Percentiles rank a stretch among this genome's conserved stretches.
Conservation (phyloP, 1,139 yeast genomes). For the Kodamaea plutei region DNA sequence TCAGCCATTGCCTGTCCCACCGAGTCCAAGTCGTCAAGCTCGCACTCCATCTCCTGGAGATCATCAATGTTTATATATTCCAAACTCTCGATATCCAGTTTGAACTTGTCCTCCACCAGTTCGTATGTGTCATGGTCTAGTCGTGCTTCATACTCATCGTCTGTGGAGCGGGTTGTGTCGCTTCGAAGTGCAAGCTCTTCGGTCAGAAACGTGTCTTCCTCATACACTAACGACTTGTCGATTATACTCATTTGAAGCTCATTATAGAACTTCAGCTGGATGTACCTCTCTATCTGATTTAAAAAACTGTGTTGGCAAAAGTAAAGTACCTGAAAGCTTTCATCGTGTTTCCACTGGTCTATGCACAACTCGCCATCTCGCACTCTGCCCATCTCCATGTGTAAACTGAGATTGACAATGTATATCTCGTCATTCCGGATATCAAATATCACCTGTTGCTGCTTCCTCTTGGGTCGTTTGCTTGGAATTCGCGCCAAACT, state of each 20-base stretch:
- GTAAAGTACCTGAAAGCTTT: conserved; percentile 26
- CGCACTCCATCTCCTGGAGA: conserved; percentile 13
- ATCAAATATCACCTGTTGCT: conserved; percentile 1
- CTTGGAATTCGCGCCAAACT: conserved; percentile 29
- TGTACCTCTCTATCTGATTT: conserved; percentile 27
- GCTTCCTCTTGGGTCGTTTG: conserved; percentile 7
- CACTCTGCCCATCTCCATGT: conserved; percentile 15
- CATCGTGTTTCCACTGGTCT: conserved; percentile 24
- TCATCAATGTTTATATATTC: conserved; percentile 12
- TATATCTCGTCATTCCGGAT: conserved; percentile 24
- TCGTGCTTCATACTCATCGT: conserved; percentile 1
- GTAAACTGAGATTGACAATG: conserved; percentile 29
- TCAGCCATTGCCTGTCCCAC: background rate
- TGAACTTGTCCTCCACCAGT: conserved; percentile 14
- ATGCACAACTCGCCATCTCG: conserved; percentile 3
- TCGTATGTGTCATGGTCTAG: background rate
- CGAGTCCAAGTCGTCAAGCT: conserved; percentile 10
- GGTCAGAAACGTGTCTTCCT: conserved; percentile 4
- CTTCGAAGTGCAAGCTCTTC: conserved; percentile 17
- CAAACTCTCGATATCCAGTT: conserved; percentile 30
- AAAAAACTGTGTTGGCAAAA: conserved; percentile 29
- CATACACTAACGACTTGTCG: background rate
- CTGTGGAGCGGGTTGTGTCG: conserved; percentile 1
- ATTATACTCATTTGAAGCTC: background rate
- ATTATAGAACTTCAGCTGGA: conserved; percentile 10